Evolutionary conservation across 306 rosid genomes (phyloP), one percentile per base, ranked within the genome.

Genomic region (Vicia sativa): DNA sequence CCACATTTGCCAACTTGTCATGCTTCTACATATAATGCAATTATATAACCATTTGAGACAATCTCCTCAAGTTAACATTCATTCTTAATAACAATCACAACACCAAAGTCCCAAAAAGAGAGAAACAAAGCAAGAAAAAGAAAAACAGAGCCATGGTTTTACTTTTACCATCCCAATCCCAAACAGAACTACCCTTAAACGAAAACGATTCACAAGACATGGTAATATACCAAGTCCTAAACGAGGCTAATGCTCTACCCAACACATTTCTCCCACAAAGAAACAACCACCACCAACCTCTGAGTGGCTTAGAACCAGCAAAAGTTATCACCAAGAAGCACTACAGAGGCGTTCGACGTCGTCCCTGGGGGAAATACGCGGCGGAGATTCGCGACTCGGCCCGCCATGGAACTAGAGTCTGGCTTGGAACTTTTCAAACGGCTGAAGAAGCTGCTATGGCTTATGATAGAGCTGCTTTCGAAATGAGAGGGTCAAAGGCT

Each of bases 361-460:
- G 97, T 1, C 97, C 97, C 0, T 91, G 97, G 97, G 97, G 97
- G 13, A 91, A 91, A 56, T 91, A 83, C 34, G 97, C 97, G 0
- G 96, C 97, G 3, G 97, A 91, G 85, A 91, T 91, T 49, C 91
- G 97, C 0, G 97, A 91, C 82, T 87, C 97, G 0, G 45, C 88
- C 0, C 79, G 95, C 3, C 91, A 85, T 0, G 95, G 97, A 25
- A 86, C 85, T 0, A 89, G 97, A 19, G 31, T 89, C 11, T 91
- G 97, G 97, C 90, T 91, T 6, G 97, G 97, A 11, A 91, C 97
- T 0, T 91, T 91, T 62, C 79, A 68, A 31, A 91, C 97, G 0
- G 97, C 97, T 0, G 97, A 91, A 71, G 96, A 89, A 18, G 97
- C 96, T 11, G 97, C 97, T 63, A 31, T 89, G 84, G 96, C 96